Evolutionary conservation across 176 grass and related monocot species (phyloP), one percentile per base, ranked within the genome.

Genomic region (Aegilops tauschii): DNA sequence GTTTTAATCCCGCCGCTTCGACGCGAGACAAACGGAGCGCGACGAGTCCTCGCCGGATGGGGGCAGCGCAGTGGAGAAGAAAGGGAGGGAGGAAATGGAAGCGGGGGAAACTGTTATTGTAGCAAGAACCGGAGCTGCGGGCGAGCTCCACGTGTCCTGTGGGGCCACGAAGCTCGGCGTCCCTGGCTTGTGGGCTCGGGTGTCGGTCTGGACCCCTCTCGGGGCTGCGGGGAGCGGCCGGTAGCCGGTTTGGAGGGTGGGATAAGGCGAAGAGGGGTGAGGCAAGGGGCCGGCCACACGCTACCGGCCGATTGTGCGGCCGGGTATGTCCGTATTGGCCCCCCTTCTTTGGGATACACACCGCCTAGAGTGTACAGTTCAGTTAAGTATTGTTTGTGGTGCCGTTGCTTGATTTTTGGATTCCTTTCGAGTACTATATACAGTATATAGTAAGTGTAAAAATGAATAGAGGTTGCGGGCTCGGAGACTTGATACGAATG

Each of bases 111-210:
- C 68, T 58, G 64, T 82, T 82, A 37, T 87, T 77, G 47, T 69
- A 65, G 79, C 21, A 61, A 65, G 70, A 56, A 82, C 76, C 28
- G 74, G 80, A 66, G 90, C 45, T 12, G 39, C 67, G 42, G 1
- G 37, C 5, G 67, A 78, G 82, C 80, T 66, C 87, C 91, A 87
- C 91, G 90, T 89, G 90, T 79, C 83, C 65, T 18, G 5, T 12
- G 4, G 45, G 12, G 18, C 6, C 62, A 13, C 3, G 28, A 17
- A 52, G 40, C 30, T 30, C 20, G 0, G 63, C 37, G 6, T 23
- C 40, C 16, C 73, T 79, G 80, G 75, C 1, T 13, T 0, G 56
- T 80, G 89, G 85, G 89, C 58, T 58, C 12, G 6, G 21, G 2
- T 29, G 58, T 28, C 39, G 58, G 39, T 34, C 3, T 14, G 27